Conservation (phyloP, 78 protist species). For the Pigoraptor vietnamica region DNA sequence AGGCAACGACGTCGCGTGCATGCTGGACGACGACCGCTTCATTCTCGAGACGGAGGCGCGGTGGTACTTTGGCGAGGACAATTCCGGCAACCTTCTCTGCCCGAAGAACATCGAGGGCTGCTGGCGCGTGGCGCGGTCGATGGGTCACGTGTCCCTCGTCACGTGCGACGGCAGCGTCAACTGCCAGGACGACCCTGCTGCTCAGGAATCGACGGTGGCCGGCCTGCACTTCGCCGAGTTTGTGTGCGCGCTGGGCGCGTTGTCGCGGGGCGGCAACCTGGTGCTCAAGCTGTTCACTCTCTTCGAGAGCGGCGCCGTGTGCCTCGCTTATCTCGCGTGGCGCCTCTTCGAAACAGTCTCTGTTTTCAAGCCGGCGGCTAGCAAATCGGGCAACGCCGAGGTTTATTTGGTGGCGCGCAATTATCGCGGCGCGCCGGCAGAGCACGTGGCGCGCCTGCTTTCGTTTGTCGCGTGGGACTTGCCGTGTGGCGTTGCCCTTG, state of each 20-base stretch:
- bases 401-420: constrained; percentile 7
- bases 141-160: background rate
- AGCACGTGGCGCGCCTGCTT: background rate
- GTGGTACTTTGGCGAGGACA: constrained; percentile 45
- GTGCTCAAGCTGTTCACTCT: constrained; percentile 39
- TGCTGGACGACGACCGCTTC: constrained; percentile 32
- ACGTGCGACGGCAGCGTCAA: constrained; percentile 38
- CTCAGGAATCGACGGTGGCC: constrained; percentile 20
- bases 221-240: constrained; percentile 37
- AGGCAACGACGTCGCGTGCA: background rate
- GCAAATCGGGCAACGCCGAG: constrained; percentile 26
- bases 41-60: constrained; percentile 8
- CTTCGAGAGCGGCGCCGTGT: constrained; percentile 6
- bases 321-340: constrained; percentile 1
- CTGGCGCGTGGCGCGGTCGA: constrained; percentile 4
- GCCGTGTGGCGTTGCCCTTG: background rate
- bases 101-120: constrained; percentile 1
- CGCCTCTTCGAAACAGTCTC: background rate
- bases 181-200: constrained; percentile 16
- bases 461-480: background rate
- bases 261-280: constrained; percentile 13
- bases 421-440: background rate
- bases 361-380: constrained; percentile 27
- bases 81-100: constrained; percentile 26
- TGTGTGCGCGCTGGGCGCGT: constrained; percentile 22